Evolutionary conservation across 2,329 filamentous ascomycete genomes (phyloP), one percentile per base, ranked within the genome.

Genomic region (Chaetothyriales sp.): DNA sequence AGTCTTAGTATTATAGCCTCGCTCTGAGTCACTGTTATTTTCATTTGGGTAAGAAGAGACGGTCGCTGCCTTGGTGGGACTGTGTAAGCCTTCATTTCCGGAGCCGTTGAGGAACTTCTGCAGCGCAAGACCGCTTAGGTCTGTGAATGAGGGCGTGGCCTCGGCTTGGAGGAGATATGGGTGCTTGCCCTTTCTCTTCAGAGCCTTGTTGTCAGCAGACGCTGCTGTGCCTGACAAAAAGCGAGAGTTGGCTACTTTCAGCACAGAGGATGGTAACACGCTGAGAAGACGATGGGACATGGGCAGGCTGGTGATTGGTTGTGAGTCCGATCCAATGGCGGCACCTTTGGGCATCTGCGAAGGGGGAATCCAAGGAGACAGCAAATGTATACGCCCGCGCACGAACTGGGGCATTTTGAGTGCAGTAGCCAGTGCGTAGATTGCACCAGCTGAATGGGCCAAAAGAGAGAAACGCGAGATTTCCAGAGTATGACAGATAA

Each of bases 401-500:
- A 98, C 93, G 62, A 95, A 86, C 61, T 95, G 89, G 3, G 92
- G 92, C 78, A 98, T 94, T 44, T 92, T 85, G 44, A 98, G 73
- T 0, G 92, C 92, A 0, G 92, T 96, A 0, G 92, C 92, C 18
- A 98, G 77, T 1, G 92, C 92, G 63, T 98, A 98, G 49, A 98
- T 94, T n/a, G 92, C 90, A 15, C 92, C 92, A 0, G 92, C 92
- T 0, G 90, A 96, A 66, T 98, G 92, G 1, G 92, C 92, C 1
- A 98, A 76, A 18, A 98, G 85, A 5, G 90, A 96, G 64, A 98
- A 98, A 59, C 95, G 94, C 9, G 83, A 92, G 56, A 98, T 93
- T 59, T 87, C 89, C 44, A 98, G 75, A 12, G 84, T 75, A 62
- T 95, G 86, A 65, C 92, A 98, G 52, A 98, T 94, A 49, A 89